Evolutionary conservation across 768 basidiomycete species (phyloP).

Genomic region (Mycena venus): DNA sequence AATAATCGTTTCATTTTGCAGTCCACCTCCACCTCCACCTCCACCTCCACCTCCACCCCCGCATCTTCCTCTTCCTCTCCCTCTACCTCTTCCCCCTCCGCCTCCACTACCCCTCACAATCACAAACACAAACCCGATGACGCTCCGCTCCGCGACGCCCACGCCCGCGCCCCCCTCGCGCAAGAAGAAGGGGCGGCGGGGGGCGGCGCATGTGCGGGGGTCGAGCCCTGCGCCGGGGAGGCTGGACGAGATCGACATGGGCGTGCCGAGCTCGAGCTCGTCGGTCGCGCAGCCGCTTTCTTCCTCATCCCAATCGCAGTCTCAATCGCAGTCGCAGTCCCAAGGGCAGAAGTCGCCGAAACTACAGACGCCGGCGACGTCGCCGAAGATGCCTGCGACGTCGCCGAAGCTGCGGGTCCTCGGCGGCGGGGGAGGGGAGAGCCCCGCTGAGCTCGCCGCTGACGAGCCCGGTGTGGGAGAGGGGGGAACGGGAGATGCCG

Average conservation of each 20-base stretch:
- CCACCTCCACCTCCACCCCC: neutral
- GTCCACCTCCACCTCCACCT: neutral
- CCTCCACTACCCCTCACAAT: neutral
- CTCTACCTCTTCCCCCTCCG: neutral
- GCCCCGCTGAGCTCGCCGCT: slow-evolving; percentile 5
- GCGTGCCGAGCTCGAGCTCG: neutral
- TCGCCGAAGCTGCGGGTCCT: neutral
- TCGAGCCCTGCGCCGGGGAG: slow-evolving; percentile 23
- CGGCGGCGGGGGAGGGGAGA: neutral
- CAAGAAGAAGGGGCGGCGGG: neutral
- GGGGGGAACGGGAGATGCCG: slow-evolving; percentile 1
- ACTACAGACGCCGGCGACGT: neutral
- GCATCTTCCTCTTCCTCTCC: neutral
- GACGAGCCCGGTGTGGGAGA: slow-evolving; percentile 7
- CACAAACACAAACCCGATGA: slow-evolving; percentile 11
- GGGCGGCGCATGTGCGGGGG: neutral
- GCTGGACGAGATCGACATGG: slow-evolving; percentile 37
- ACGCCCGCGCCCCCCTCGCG: neutral
- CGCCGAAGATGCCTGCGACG: neutral
- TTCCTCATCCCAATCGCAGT: no score
- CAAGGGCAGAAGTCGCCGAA: neutral
- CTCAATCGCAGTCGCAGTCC: no score
- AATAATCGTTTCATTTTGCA: no score
- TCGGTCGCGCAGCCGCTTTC: neutral
- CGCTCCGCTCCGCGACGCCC: slow-evolving; percentile 6